Conservation (phyloP, 371 early-diverging fungal genomes). For the Mycotypha africana region DNA sequence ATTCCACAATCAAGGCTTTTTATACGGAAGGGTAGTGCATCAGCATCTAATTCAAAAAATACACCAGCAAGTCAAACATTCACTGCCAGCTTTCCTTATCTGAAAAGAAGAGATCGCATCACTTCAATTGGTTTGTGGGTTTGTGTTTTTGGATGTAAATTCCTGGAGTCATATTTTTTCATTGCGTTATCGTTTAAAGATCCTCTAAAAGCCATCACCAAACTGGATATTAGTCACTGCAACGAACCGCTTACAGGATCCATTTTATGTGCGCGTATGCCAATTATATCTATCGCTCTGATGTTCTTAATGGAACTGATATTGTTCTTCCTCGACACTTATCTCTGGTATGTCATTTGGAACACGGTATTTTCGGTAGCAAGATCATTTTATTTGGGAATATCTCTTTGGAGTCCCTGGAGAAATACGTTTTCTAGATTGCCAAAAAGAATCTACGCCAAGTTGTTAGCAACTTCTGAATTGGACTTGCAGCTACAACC, state of each 20-base stretch:
- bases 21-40: too few relatives aligned
- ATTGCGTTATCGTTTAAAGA: slow-evolving; percentile 79
- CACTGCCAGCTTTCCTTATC: slow-evolving; percentile 75
- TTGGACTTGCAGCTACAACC: slow-evolving; percentile 71
- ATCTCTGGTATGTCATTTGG: slow-evolving; percentile 90
- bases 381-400: slow-evolving; percentile 75
- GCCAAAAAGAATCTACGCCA: slow-evolving; percentile 84
- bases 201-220: slow-evolving; percentile 66
- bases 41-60: slow-evolving; percentile 22
- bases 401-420: slow-evolving; percentile 88
- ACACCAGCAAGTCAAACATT: slow-evolving; percentile 64
- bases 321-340: slow-evolving; percentile 86
- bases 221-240: slow-evolving; percentile 55
- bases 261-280: slow-evolving; percentile 62
- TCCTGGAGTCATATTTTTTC: slow-evolving; percentile 83
- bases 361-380: slow-evolving; percentile 78
- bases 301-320: slow-evolving; percentile 77
- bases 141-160: slow-evolving; percentile 72
- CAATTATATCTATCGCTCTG: slow-evolving; percentile 65
- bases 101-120: slow-evolving; percentile 67
- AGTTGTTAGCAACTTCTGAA: slow-evolving; percentile 68
- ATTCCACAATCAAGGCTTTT: slow-evolving; percentile 68
- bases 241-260: slow-evolving; percentile 43
- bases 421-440: slow-evolving; percentile 79
- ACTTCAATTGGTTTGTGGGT: slow-evolving; percentile 77